Base-by-base conservation (phyloP, 495 filamentous ascomycete genomes). In the Penicillium robsamsonii region DNA sequence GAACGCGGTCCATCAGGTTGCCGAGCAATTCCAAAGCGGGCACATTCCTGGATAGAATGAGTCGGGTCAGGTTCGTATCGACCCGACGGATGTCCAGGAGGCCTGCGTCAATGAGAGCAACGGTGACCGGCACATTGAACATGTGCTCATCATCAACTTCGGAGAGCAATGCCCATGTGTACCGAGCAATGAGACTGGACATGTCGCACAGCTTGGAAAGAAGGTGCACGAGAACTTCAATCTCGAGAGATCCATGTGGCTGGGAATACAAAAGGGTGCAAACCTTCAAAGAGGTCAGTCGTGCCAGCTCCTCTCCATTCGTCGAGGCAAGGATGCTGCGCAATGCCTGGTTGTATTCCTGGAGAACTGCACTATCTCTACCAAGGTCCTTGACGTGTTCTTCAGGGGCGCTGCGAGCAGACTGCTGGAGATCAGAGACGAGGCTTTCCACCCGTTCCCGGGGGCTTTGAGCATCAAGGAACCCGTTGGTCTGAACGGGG, bases 211-310 rank as follows among this genome's bases (percentile, higher is more conserved):
- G 72, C 53, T 86, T 86, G 52, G 87, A 81, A 15, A 99, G 80
- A 9, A 97, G 76, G 51, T 91, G 83, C 0, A 92, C 90, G 13
- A 97, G 79, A 42, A 90, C 82, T 67, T 97, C 92, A 37, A 96
- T 78, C 55, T 92, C 86, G 30, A 96, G 70, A 12, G 79, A 79
- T 35, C 78, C 80, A 46, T 79, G 72, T 1, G 70, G 72, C 46
- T 87, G 81, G 37, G 75, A 71, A 61, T 85, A 94, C 4, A 97
- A 77, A 15, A 80, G 76, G 10, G 81, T 79, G 56, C 88, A 89
- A 37, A 95, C 84, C 47, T 87, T 82, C 53, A 86, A 79, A 1
- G 87, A 88, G 25, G 85, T 85, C 51, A 82, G 77, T 38, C 83
- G 75, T 9, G 88, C 86, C 40, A 90, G 75, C 38, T 82, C 81